Base-by-base conservation (phyloP, 768 basidiomycete species). In the Mycena rebaudengoi region DNA sequence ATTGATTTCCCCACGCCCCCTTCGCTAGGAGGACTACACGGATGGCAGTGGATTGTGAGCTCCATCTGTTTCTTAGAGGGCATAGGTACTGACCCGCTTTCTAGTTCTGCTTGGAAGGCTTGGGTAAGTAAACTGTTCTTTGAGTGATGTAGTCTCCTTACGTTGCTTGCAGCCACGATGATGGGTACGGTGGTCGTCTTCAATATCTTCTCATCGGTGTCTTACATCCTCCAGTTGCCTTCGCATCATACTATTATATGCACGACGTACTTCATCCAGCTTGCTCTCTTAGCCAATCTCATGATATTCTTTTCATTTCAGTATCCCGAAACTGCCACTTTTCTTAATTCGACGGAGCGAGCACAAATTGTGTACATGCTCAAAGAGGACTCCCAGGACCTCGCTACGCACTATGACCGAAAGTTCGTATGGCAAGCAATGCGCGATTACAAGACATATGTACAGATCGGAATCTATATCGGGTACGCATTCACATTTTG, bases 241-340 rank as follows among this genome's bases (percentile, higher is more conserved):
- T 75, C 26, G 59, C 74, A 0, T 76, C 84, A 35, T 87, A 79
- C 70, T 88, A 84, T 70, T 79, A 80, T 71, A 83, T 88, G 76
- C 74, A 87, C 61, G 86, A 88, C 71, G 84, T 84, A 55, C 39
- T 82, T 55, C 25, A 37, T n/a, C 37, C 18, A 14, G 44, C 18
- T 18, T 41, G 39, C 28, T 52, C 18, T 26, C 53, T 18, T n/a
- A 6, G 11, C 21, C 13, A 13, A 7, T 14, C 26, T 64, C 28
- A 25, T 6, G 28, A 57, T 55, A 29, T 13, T 16, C 32, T 28
- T 26, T 10, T 48, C 23, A 2, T 35, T 61, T 2, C 64, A 85
- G 84, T 88, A 84, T 71, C 86, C 87, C 25, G 82, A 84, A 65
- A 89, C 87, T 1, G 87, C 87, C 12, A 78, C 74, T 23, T 89